Percentiles rank a stretch among this genome's conserved stretches.
These are phyloP conservation scores for Suhomyces sp. DNA, from an alignment of 805 yeast genomes.

Conservation along the genomic window DNA sequence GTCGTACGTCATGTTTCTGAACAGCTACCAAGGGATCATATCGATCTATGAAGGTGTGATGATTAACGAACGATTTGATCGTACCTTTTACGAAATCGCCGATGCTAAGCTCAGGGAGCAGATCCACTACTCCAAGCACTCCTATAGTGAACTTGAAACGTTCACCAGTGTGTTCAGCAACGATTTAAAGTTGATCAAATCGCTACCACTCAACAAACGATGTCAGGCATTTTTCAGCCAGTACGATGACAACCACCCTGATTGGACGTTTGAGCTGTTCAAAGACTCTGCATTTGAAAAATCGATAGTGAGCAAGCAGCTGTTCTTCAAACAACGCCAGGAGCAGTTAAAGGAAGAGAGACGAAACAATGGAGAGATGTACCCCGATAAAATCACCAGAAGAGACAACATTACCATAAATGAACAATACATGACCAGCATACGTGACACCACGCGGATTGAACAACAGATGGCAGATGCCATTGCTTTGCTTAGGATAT, in stretches of 20 bases:
- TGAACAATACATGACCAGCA: constrained; percentile 13
- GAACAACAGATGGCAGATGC: constrained; percentile 33
- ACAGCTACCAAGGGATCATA: not conserved
- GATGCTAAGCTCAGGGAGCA: constrained; percentile 13
- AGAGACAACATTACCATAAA: constrained; percentile 18
- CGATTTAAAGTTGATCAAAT: constrained; percentile 6
- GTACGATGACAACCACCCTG: constrained; percentile 16
- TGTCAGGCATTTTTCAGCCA: constrained; percentile 26
- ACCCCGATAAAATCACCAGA: constrained; percentile 9
- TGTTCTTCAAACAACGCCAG: constrained; percentile 10
- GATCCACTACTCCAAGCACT: constrained; percentile 26
- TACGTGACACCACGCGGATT: constrained; percentile 14
- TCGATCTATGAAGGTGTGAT: not conserved
- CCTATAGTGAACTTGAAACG: constrained; percentile 17
- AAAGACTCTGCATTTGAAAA: constrained; percentile 17
- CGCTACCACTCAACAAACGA: constrained; percentile 16
- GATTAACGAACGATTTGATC: constrained; percentile 7
- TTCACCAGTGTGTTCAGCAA: constrained; percentile 11
- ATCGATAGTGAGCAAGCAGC: constrained; percentile 15
- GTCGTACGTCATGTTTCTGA: not conserved
- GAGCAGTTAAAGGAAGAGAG: not conserved
- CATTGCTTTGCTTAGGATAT: constrained; percentile 26
- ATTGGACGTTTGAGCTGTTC: constrained; percentile 18
- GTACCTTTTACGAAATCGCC: constrained; percentile 8
- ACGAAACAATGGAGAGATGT: not conserved